Base-by-base conservation (phyloP, 495 filamentous ascomycete species). In the Lasiosphaeria hispida region DNA sequence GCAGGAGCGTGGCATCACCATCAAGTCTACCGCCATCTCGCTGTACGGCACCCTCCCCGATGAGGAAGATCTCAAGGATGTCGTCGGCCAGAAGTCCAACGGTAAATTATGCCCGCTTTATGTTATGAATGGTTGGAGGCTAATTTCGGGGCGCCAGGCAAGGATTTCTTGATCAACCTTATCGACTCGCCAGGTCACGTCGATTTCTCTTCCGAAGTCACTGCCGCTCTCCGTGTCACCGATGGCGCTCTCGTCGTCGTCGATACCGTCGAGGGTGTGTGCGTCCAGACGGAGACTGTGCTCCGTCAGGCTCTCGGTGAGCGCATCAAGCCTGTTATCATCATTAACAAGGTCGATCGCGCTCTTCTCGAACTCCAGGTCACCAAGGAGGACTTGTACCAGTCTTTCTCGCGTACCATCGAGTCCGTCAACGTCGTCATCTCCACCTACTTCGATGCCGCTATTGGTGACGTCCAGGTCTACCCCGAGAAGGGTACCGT, bases 261-360 rank as follows among this genome's bases (percentile, higher is more conserved):
- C 82, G 94, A 99, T 80, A 97, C 93, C 79, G 88, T 99, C 69
- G 94, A 96, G 76, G 94, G 94, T 88, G 95, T 97, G 67, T 99
- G 90, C 75, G 94, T 99, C 77, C 94, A 99, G 84, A 99, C 94
- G 68, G 94, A 99, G 87, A 99, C 94, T 70, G 94, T 99, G 69
- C 86, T 99, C 61, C 92, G 94, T 73, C 94, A 99, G 83, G 94
- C 94, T 76, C 91, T 99, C 70, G 89, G 90, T 82, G 94, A 99
- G 87, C 95, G 94, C 83, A 99, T 99, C 81, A 99, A 97, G 87
- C 94, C 94, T 65, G 95, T 99, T 71, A 83, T 92, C 71, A 89
- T 96, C 77, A 96, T 99, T 84, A 99, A 99, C 89, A 99, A 99
- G 86, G 94, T 99, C 74, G 94, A 99, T 76, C 94, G 94, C 83